Evolutionary conservation across 2,329 filamentous ascomycete species (phyloP).

Genomic region (Alternaria sp.): DNA sequence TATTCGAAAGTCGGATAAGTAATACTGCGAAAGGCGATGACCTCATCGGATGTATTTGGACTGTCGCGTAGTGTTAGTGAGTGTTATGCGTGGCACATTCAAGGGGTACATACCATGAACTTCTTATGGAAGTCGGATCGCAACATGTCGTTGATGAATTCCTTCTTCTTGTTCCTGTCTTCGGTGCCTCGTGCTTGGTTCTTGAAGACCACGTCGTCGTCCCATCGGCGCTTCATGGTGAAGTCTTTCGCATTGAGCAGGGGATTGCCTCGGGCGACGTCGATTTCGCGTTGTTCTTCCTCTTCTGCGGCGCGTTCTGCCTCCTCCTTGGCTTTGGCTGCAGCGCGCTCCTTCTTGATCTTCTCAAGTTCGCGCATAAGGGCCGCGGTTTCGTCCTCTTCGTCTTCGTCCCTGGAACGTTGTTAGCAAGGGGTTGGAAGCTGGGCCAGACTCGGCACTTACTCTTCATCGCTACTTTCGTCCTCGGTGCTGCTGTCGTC

Average conservation of each 20-base stretch:
- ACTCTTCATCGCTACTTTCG: slow-evolving; percentile 65
- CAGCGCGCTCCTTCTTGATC: slow-evolving; percentile 85
- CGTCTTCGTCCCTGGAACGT: slow-evolving; percentile 57
- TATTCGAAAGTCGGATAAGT: not conserved
- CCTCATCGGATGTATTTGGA: slow-evolving; percentile 50
- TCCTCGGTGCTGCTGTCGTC: slow-evolving; percentile 69
- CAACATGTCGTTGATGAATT: slow-evolving; percentile 96
- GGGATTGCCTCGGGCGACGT: slow-evolving; percentile 93
- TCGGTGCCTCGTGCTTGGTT: slow-evolving; percentile 97
- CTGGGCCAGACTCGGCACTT: slow-evolving; percentile 16
- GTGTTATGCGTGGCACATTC: not conserved
- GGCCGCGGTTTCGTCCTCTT: slow-evolving; percentile 83
- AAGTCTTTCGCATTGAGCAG: slow-evolving; percentile 88
- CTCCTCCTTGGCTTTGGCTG: slow-evolving; percentile 83
- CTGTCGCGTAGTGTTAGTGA: slow-evolving; percentile 31
- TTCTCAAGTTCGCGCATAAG: slow-evolving; percentile 93
- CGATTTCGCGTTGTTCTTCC: slow-evolving; percentile 81
- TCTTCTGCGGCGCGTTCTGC: slow-evolving; percentile 81
- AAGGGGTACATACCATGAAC: slow-evolving; percentile 74
- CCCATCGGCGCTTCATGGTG: slow-evolving; percentile 91
- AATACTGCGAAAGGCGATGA: slow-evolving; percentile 6
- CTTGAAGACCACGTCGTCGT: slow-evolving; percentile 99
- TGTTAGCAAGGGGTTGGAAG: slow-evolving; percentile 21
- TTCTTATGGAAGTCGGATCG: slow-evolving; percentile 97
- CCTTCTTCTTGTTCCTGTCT: slow-evolving; percentile 88